These are phyloP conservation scores for Asterophora lycoperdoides DNA, from an alignment of 768 basidiomycete species.

Conservation along the genomic window DNA sequence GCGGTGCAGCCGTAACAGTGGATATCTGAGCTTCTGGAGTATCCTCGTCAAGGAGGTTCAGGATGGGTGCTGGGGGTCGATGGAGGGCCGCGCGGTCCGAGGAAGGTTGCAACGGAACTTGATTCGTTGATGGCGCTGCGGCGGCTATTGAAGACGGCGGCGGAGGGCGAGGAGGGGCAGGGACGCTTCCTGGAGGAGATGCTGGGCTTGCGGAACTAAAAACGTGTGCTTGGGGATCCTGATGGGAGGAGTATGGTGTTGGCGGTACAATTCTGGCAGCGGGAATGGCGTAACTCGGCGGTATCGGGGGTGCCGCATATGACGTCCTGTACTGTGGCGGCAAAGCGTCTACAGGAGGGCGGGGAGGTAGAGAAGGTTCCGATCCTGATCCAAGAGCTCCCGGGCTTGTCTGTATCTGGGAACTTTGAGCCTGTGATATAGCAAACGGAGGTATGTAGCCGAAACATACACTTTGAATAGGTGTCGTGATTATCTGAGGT, in stretches of 20 bases:
- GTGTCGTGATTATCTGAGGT: constrained; percentile 5
- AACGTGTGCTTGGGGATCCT: not conserved
- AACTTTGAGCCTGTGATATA: constrained; percentile 3
- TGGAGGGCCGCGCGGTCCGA: constrained; percentile 18
- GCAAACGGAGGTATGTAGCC: not conserved
- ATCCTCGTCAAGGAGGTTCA: constrained; percentile 69
- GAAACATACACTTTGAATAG: constrained; percentile 8
- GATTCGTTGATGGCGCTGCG: constrained; percentile 16
- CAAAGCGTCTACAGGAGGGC: constrained; percentile 4
- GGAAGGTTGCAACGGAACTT: constrained; percentile 8
- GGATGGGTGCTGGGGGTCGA: constrained; percentile 30
- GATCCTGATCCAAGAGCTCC: not conserved
- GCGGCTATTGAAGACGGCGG: not conserved
- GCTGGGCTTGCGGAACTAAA: constrained; percentile 5
- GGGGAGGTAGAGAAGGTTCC: constrained; percentile 9
- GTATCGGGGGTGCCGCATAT: constrained; percentile 6
- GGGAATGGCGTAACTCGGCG: constrained; percentile 7
- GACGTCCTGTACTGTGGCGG: constrained; percentile 13
- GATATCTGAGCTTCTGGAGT: constrained; percentile 25
- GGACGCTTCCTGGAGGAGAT: constrained; percentile 11
- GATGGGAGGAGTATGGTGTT: constrained; percentile 1
- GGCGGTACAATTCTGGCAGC: not conserved
- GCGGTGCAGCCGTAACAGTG: constrained; percentile 31
- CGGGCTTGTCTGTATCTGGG: not conserved
- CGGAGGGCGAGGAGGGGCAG: constrained; percentile 9